These are phyloP conservation scores for Halenospora varia DNA, from an alignment of 495 filamentous ascomycete species.

Conservation along the genomic window DNA sequence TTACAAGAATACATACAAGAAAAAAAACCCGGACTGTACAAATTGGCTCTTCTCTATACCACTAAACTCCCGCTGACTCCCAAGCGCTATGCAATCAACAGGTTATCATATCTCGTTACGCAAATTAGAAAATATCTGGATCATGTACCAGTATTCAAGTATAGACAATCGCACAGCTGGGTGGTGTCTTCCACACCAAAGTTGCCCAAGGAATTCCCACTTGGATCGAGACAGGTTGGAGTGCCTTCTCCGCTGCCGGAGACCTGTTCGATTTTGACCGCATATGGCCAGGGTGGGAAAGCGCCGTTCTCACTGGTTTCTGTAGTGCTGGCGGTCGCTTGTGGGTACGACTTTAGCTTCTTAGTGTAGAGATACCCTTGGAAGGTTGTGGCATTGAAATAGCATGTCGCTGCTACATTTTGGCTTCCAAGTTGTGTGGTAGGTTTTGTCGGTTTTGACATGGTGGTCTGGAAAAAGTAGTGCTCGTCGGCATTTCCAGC, in stretches of 20 bases:
- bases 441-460: constrained; percentile 42
- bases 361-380: constrained; percentile 50
- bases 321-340: constrained; percentile 7
- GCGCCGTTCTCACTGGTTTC: background rate
- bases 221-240: constrained; percentile 37
- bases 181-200: constrained; percentile 11
- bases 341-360: constrained; percentile 36
- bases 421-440: constrained; percentile 19
- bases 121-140: background rate
- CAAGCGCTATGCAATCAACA: background rate
- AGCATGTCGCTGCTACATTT: constrained; percentile 37
- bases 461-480: constrained; percentile 42
- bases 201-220: constrained; percentile 19
- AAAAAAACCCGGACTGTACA: no score
- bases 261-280: constrained; percentile 40
- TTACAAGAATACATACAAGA: no score
- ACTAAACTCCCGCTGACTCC: background rate
- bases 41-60: no score
- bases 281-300: constrained; percentile 43
- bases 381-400: constrained; percentile 46
- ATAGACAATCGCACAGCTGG: constrained; percentile 21
- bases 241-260: constrained; percentile 33
- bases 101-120: background rate
- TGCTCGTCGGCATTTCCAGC: constrained; percentile 35
- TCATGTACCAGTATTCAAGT: constrained; percentile 22